phyloP scores from a whole-genome alignment of 2,329 filamentous ascomycete genomes.

The Penicillium sp. region DNA sequence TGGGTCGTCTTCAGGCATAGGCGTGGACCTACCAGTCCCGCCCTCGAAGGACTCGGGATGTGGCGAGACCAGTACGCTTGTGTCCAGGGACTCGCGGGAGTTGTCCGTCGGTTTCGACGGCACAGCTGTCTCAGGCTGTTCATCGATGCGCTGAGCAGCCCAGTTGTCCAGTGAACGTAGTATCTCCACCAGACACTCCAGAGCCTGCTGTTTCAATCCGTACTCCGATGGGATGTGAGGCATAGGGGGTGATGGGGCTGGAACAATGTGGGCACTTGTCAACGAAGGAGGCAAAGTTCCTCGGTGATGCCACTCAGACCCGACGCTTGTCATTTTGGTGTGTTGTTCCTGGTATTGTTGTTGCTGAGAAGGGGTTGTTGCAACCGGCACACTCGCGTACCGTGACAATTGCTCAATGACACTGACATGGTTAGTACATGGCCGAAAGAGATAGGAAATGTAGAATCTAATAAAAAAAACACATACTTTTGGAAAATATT shows the following conservation, averaged over 20 bases:
- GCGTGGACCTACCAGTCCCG: slow-evolving; percentile 60
- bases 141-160: slow-evolving; percentile 66
- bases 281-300: slow-evolving; percentile 83
- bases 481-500: slow-evolving; percentile 81
- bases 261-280: slow-evolving; percentile 70
- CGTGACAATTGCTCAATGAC: slow-evolving; percentile 91
- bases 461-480: not conserved
- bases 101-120: slow-evolving; percentile 54
- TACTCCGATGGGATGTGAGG: slow-evolving; percentile 82
- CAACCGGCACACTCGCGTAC: slow-evolving; percentile 74
- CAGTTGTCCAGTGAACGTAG: slow-evolving; percentile 88
- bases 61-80: slow-evolving; percentile 53
- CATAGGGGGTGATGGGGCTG: slow-evolving; percentile 44
- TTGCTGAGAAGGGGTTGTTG: slow-evolving; percentile 72
- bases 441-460: not conserved
- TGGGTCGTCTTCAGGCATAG: slow-evolving; percentile 78
- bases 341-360: slow-evolving; percentile 81
- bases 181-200: slow-evolving; percentile 85
- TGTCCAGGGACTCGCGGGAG: slow-evolving; percentile 73
- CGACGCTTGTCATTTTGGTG: slow-evolving; percentile 55
- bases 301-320: slow-evolving; percentile 78
- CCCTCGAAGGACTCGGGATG: slow-evolving; percentile 54
- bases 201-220: slow-evolving; percentile 79
- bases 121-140: slow-evolving; percentile 49
- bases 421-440: slow-evolving; percentile 36